Base-by-base conservation (phyloP, 345 rosid genomes). In the Streptanthus diversifolius region DNA sequence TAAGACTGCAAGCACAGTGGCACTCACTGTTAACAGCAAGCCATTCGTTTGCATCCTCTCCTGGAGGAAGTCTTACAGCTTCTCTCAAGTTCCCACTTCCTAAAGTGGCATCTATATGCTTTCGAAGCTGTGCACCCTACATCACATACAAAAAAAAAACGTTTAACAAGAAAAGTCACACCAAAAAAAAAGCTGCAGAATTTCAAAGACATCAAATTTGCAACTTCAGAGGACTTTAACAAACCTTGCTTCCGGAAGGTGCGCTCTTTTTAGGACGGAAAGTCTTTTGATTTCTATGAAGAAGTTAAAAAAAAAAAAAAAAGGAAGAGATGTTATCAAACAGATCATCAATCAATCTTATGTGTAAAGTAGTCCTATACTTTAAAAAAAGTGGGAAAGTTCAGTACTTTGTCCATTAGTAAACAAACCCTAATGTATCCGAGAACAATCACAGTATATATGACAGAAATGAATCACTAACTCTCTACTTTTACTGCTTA, bases 41-140 rank as follows among this genome's bases (percentile, higher is more conserved):
- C 98, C 99, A 95, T 68, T 95, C 99, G 68, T 95, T 95, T 67
- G 88, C 79, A 83, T 95, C 99, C 81, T 95, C 99, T 54, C 99
- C 99, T 2, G 97, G 99, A 73, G 99, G 99, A 75, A 95, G 96
- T 78, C 97, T 79, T 45, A 95, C 99, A 3, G 99, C 99, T 86
- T 95, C 99, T 83, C 98, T 87, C 70, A 95, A 83, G 80, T 95
- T 95, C 72, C 99, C 99, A 71, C 99, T 95, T 35, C 99, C 98
- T 17, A 95, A 65, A 45, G 99, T 95, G 7, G 99, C 96, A 86
- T 95, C 99, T 68, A 95, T 95, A 79, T 95, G 99, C 81, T 90
- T 86, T 64, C 95, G 80, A 80, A 95, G 99, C 77, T 95, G 96
- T 29, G 96, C 99, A 60, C 99, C 99, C 99, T 90, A 85, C 83